Conservation (phyloP, 208 protist genomes). For the Strigomonas oncopelti region DNA sequence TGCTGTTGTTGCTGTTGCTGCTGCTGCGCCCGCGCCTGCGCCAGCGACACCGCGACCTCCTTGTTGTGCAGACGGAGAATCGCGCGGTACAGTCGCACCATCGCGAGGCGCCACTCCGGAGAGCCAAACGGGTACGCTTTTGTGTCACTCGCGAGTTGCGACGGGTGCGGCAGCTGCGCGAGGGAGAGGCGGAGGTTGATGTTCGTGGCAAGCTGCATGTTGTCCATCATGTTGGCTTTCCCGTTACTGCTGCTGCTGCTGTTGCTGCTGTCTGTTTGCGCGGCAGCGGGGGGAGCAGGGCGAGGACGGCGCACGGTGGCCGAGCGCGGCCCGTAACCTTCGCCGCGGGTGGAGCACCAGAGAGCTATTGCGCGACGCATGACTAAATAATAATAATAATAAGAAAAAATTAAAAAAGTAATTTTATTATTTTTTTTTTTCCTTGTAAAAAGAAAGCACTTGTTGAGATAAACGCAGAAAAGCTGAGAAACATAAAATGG, state of each 20-base stretch:
- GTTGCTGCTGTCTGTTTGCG: neutral
- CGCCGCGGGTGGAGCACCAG: neutral
- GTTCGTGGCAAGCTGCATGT: conserved; percentile 47
- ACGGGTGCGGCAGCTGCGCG: conserved; percentile 53
- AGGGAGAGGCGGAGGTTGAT: conserved; percentile 56
- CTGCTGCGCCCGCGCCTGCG: conserved; percentile 18
- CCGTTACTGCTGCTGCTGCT: neutral
- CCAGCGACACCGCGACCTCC: conserved; percentile 54
- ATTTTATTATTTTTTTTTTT: conserved; percentile 10
- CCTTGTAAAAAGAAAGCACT: neutral
- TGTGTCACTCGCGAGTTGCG: conserved; percentile 28
- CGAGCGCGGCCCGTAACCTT: conserved; percentile 43
- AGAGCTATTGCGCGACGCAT: neutral
- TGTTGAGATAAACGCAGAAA: neutral
- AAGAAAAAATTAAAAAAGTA: neutral
- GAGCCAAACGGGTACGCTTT: conserved; percentile 29
- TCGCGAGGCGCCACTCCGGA: conserved; percentile 50
- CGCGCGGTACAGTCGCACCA: conserved; percentile 70
- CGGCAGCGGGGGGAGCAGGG: conserved; percentile 10
- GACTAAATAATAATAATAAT: neutral
- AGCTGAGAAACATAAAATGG: neutral
- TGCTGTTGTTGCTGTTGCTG: conserved; percentile 22
- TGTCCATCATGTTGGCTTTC: conserved; percentile 33
- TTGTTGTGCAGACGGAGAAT: conserved; percentile 82
- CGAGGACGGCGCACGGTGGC: conserved; percentile 27